phyloP scores from a whole-genome alignment of 2,329 filamentous ascomycete genomes.

The Claviceps paspali region DNA sequence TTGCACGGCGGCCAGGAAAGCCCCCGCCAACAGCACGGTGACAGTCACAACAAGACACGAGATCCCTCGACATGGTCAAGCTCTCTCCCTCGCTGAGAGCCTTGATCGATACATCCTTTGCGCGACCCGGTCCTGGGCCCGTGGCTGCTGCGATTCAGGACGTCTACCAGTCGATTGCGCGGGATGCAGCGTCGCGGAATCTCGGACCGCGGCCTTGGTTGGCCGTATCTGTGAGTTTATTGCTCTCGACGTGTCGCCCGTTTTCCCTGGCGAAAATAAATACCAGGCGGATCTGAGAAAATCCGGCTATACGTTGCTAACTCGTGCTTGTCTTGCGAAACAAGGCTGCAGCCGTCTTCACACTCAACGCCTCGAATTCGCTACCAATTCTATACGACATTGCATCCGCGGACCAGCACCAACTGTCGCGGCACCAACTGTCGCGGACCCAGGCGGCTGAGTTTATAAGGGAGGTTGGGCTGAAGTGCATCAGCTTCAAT shows the following conservation, averaged over 20 bases:
- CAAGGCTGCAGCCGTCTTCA: constrained; percentile 68
- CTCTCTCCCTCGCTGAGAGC: constrained; percentile 56
- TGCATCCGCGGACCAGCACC: constrained; percentile 17
- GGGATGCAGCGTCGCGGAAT: constrained; percentile 44
- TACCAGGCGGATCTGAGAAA: no score
- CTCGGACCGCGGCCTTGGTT: constrained; percentile 52
- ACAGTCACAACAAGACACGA: no score
- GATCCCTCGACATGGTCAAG: constrained; percentile 65
- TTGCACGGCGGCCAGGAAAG: no score
- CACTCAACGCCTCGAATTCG: constrained; percentile 71
- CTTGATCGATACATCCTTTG: constrained; percentile 55
- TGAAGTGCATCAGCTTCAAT: constrained; percentile 70
- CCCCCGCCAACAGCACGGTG: no score
- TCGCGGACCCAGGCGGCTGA: constrained; percentile 48
- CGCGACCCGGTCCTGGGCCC: constrained; percentile 48
- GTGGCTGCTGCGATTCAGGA: constrained; percentile 48
- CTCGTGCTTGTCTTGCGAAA: neutral
- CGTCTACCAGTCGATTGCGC: constrained; percentile 48
- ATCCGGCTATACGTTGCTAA: no score
- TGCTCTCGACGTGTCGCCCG: no score
- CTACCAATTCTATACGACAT: constrained; percentile 46
- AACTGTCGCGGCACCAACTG: constrained; percentile 5
- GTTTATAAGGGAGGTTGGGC: constrained; percentile 58
- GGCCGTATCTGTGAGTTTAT: constrained; percentile 39
- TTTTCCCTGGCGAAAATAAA: no score